Percentiles rank a stretch among this genome's conserved stretches.
Conservation (phyloP, 371 early-diverging fungal genomes). For the Mucor indicus region DNA sequence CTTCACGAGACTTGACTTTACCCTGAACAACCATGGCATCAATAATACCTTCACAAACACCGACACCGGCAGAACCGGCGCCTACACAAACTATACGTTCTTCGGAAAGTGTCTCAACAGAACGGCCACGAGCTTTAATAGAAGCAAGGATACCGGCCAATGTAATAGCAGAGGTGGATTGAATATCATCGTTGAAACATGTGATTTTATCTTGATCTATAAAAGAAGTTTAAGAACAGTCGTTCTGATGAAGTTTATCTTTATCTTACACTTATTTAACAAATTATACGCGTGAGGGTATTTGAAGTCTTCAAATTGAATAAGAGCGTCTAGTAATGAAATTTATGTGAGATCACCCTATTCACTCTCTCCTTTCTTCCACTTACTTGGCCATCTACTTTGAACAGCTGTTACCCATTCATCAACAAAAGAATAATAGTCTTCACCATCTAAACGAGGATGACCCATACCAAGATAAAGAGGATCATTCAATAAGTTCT, state of each 20-base stretch:
- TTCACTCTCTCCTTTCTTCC: no score
- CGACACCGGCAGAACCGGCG: conserved; percentile 70
- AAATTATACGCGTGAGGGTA: conserved; percentile 59
- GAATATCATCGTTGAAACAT: conserved; percentile 73
- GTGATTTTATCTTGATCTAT: conserved; percentile 55
- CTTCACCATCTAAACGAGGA: conserved; percentile 57
- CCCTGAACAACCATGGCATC: conserved; percentile 65
- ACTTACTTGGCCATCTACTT: conserved; percentile 62
- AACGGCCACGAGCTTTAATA: conserved; percentile 48
- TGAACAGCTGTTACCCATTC: conserved; percentile 64
- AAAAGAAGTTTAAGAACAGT: not conserved
- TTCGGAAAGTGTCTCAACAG: conserved; percentile 37
- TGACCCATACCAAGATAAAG: conserved; percentile 67
- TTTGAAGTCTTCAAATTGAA: conserved; percentile 59
- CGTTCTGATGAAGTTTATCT: no score
- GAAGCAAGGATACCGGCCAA: conserved; percentile 63
- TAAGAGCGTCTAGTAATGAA: conserved; percentile 32
- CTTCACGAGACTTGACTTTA: conserved; percentile 53
- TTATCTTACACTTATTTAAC: conserved; percentile 51
- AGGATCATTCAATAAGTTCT: conserved; percentile 55
- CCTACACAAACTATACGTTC: conserved; percentile 64
- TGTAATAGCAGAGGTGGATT: conserved; percentile 63
- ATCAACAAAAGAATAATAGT: conserved; percentile 63
- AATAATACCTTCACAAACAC: conserved; percentile 65
- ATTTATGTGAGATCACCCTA: no score